A percentile compares a stretch with the other conserved stretches of the same genome.
Conservation (phyloP, 345 rosid genomes). For the Citrus hindsii region DNA sequence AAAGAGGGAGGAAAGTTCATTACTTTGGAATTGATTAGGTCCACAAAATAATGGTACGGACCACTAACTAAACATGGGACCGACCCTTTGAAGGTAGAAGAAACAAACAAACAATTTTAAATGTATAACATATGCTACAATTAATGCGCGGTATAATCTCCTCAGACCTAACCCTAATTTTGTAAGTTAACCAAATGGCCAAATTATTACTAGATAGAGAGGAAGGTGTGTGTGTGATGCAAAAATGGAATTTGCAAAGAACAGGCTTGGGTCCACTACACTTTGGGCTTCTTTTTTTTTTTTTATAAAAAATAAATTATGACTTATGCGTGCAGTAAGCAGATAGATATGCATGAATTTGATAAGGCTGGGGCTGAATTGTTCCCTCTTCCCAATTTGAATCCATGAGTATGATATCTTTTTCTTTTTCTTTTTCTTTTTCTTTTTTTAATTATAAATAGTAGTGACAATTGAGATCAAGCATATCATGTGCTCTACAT, state of each 20-base stretch:
- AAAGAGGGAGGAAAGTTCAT: not conserved
- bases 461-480: slow-evolving; percentile 13
- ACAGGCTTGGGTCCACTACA: slow-evolving; percentile 15
- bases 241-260: not conserved
- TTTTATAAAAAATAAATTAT: not conserved
- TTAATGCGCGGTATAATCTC: not conserved
- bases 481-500: slow-evolving; percentile 31
- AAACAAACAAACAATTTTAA: not conserved
- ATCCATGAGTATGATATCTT: not conserved
- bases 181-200: not conserved
- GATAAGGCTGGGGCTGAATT: slow-evolving; percentile 4
- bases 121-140: not conserved
- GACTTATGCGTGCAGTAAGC: not conserved
- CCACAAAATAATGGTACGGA: not conserved
- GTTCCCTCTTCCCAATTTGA: slow-evolving; percentile 2
- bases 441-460: not conserved
- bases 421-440: not conserved
- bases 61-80: slow-evolving; percentile 4
- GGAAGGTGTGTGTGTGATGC: not conserved
- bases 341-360: too few relatives aligned
- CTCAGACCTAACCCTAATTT: not conserved
- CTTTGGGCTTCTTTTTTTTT: slow-evolving; percentile 8
- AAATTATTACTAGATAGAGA: not conserved
- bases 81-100: not conserved
- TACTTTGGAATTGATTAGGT: slow-evolving; percentile 8